Base-by-base conservation (phyloP, 2,329 filamentous ascomycete species). In the Fusarium newnesense region DNA sequence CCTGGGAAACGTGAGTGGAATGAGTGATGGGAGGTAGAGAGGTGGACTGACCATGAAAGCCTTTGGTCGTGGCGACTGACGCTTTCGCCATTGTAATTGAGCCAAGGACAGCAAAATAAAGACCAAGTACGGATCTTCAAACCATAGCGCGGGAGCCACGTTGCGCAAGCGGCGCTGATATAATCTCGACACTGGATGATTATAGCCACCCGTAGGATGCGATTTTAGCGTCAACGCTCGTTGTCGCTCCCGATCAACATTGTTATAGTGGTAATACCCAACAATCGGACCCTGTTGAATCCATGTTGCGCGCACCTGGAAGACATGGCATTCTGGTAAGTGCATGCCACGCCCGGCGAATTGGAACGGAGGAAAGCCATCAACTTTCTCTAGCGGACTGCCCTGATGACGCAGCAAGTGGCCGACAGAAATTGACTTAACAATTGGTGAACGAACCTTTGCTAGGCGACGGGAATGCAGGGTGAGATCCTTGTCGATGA, bases 251-350 rank as follows among this genome's bases (percentile, higher is more conserved):
- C 13, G 24, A 18, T 42, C 30, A 26, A 62, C 7, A 26, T 34
- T 46, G 1, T 67, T 16, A 26, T 67, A 62, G 44, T 67, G 32
- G 37, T 43, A 47, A 32, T 67, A 62, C 24, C 64, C 58, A 24
- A 62, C 24, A 32, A 60, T 34, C 9, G 30, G 57, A 12, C 24
- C 37, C 13, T 42, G 52, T 32, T 42, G 28, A 4, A 32, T n/a
- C n/a, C 9, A 5, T 40, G 24, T 32, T 32, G 9, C 7, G 36
- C 10, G 11, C 16, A 56, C 26, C 18, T 16, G 52, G 26, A 32
- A 42, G 16, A 56, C 15, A 16, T n/a, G 18, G 26, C 52, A 56
- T n/a, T 42, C 39, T 42, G 26, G 37, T 11, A 42, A 18, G 18
- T 42, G 37, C 7, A 56, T 28, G 7, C 12, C 5, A 21, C 24